Base-by-base conservation (phyloP, 83 land plant species). In the Diphasiastrum complanatum region DNA sequence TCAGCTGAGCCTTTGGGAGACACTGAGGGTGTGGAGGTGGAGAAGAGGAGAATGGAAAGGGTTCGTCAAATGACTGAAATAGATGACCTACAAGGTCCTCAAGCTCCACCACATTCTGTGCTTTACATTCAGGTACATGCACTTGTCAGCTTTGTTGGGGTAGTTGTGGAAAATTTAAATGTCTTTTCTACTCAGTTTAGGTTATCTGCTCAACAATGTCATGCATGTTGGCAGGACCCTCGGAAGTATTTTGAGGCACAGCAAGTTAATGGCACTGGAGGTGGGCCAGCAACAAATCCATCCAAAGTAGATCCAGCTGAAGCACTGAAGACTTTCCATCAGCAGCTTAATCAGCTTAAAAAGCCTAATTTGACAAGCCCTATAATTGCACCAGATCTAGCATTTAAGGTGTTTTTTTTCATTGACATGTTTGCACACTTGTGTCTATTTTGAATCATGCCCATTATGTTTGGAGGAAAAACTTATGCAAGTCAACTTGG, bases 211-310 rank as follows among this genome's bases (percentile, higher is more conserved):
- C n/a, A 19, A 16, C 43, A 25, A 43, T 46, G 30, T 16, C n/a
- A 10, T 27, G 65, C 11, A 23, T 14, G 4, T 35, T 50, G 14
- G 1, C 34, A 64, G 93, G 97, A 95, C 71, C 89, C 97, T 32
- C 74, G 87, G 2, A 83, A 91, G 26, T 95, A 95, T 69, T 95
- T 95, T 68, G 92, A 95, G 66, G 75, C 90, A 46, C 97, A 91
- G 58, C 90, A 82, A 75, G 77, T n/a, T n/a, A n/a, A n/a, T n/a
- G n/a, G n/a, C n/a, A n/a, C n/a, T n/a, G n/a, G n/a, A n/a, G n/a
- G n/a, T n/a, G n/a, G n/a, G n/a, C n/a, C n/a, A n/a, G n/a, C n/a
- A n/a, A n/a, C n/a, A n/a, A n/a, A n/a, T n/a, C n/a, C n/a, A n/a
- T n/a, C 75, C 30, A 85, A 75, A 76, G 76, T 87, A n/a, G 48